A percentile compares a stretch with the other conserved stretches of the same genome.
phyloP scores from a whole-genome alignment of 805 yeast species.

The Starmerella cellae region DNA sequence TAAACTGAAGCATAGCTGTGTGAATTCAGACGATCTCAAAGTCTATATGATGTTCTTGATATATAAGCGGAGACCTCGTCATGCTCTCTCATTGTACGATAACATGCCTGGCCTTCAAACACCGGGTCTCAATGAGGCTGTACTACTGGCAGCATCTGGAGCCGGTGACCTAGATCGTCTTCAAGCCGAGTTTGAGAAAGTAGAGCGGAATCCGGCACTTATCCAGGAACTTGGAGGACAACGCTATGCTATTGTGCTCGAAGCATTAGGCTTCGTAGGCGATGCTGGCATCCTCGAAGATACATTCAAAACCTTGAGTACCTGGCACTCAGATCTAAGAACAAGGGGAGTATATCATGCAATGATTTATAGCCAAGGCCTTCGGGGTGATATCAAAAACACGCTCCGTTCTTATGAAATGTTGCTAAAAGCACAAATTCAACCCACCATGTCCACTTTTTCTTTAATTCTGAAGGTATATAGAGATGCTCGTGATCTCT shows the following conservation, averaged over 20 bases:
- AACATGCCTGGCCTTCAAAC: slow-evolving; percentile 32
- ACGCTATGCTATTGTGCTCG: slow-evolving; percentile 52
- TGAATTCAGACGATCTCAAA: slow-evolving; percentile 22
- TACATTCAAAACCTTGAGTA: slow-evolving; percentile 37
- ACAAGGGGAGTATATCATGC: slow-evolving; percentile 33
- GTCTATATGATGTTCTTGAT: slow-evolving; percentile 18
- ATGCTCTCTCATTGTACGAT: slow-evolving; percentile 30
- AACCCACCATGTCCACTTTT: slow-evolving; percentile 26
- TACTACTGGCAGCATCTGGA: slow-evolving; percentile 36
- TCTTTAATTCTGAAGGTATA: slow-evolving; percentile 28
- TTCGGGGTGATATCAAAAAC: slow-evolving; percentile 28
- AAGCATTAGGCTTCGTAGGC: slow-evolving; percentile 41
- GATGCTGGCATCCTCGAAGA: slow-evolving; percentile 37
- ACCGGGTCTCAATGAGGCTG: slow-evolving; percentile 37
- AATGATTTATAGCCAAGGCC: slow-evolving; percentile 33
- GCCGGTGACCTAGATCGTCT: slow-evolving; percentile 41
- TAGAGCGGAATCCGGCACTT: slow-evolving; percentile 3
- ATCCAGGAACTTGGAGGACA: slow-evolving; percentile 25
- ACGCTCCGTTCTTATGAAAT: slow-evolving; percentile 31
- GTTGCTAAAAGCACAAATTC: slow-evolving; percentile 19
- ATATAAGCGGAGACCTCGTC: slow-evolving; percentile 17
- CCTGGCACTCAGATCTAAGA: slow-evolving; percentile 38
- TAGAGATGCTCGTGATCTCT: slow-evolving; percentile 30
- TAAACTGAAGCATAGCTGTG: slow-evolving; percentile 19
- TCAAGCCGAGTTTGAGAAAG: slow-evolving; percentile 40